Evolutionary conservation across 2,329 filamentous ascomycete genomes (phyloP), one percentile per base, ranked within the genome.

Genomic region (Aspergillus neoniger): DNA sequence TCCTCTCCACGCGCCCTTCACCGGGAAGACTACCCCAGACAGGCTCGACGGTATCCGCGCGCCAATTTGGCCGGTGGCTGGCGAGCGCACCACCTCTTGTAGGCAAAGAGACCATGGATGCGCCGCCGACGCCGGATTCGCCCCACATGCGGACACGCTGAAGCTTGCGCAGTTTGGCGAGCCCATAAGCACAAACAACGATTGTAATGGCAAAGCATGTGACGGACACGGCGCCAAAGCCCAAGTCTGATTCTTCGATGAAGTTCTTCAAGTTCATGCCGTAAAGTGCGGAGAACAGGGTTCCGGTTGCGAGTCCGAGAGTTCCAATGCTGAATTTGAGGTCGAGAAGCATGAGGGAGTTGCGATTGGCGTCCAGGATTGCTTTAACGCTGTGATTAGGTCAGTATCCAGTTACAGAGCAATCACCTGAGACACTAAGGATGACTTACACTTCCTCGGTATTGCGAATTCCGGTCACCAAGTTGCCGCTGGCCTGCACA

Each of bases 181-280:
- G 83, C 5, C 95, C 93, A 76, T 94, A 96, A 69, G 86, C 85
- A 79, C 91, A 94, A 55, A 96, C 91, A 8, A 93, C 69, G 57
- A 88, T 84, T 14, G 91, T 91, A 74, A 93, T 88, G 59, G 88
- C 70, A 59, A 89, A 84, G 59, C 91, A 96, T 62, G 85, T 81
- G 17, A 80, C 82, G 2, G 89, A 91, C 62, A 99, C 88, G 57
- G 86, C 86, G 50, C 83, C 84, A 75, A 99, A 98, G 10, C 94
- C 95, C 76, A 91, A 85, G 76, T 91, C 86, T 1, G 91, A 93
- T 74, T 98, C 94, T 80, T 99, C 95, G 69, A 98, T 92, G 77
- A 97, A 98, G 78, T 98, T 98, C 74, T 97, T 96, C 65, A 99
- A 82, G 80, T 99, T 99, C 93, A 98, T 98, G 69, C 95, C 95